Conservation (phyloP, 1,139 yeast species). For the Suhomyces guaymorum region DNA sequence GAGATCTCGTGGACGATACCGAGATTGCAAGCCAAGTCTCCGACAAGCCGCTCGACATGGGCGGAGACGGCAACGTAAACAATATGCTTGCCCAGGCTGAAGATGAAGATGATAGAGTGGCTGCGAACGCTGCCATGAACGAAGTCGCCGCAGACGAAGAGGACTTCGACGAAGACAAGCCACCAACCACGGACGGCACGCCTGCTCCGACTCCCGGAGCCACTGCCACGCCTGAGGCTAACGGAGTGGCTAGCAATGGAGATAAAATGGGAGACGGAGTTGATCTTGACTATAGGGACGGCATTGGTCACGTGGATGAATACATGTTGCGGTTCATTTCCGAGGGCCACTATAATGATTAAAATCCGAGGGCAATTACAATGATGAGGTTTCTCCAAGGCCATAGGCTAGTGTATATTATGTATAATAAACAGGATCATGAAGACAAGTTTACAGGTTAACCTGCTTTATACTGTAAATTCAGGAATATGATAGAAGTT, state of each 20-base stretch:
- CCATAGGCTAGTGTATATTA: too few relatives aligned
- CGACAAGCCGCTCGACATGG: conserved; percentile 39
- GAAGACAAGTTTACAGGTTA: too few relatives aligned
- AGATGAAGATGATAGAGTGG: conserved; percentile 92
- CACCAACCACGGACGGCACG: conserved; percentile 36
- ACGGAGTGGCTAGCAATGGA: conserved; percentile 6
- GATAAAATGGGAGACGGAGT: conserved; percentile 18
- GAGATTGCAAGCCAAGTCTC: conserved; percentile 34
- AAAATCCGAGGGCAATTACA: too few relatives aligned
- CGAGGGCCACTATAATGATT: conserved; percentile 68
- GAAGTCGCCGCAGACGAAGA: conserved; percentile 85
- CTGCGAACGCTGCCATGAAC: conserved; percentile 85
- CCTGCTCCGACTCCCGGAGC: conserved; percentile 28
- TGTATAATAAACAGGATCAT: too few relatives aligned
- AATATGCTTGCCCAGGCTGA: conserved; percentile 87
- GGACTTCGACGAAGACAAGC: conserved; percentile 61
- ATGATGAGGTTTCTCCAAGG: too few relatives aligned
- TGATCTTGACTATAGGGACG: conserved; percentile 66
- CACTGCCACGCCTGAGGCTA: conserved; percentile 17
- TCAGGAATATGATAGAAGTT: too few relatives aligned
- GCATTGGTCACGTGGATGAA: conserved; percentile 89
- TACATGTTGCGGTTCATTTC: conserved; percentile 93
- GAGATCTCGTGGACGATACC: conserved; percentile 77
- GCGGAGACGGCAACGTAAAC: conserved; percentile 55
- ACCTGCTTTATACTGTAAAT: too few relatives aligned